These are phyloP conservation scores for Chimonanthus salicifolius DNA, from an alignment of 164 flowering plant species.

Conservation along the genomic window DNA sequence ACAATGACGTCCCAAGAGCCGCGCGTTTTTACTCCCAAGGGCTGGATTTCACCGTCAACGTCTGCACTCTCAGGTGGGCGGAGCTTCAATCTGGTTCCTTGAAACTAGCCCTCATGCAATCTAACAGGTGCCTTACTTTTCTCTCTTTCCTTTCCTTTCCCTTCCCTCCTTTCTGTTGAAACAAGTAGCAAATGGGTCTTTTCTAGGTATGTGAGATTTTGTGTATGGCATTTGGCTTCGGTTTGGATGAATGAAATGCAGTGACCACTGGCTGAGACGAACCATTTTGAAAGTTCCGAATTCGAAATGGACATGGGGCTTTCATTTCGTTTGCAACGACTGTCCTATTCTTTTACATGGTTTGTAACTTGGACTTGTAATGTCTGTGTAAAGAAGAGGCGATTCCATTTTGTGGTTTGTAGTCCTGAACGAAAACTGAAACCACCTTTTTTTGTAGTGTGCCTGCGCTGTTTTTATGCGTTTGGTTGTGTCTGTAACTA, in stretches of 20 bases:
- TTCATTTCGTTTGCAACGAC: no score
- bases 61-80: conserved; percentile 90
- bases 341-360: no score
- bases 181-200: neutral
- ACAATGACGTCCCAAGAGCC: conserved; percentile 93
- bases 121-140: conserved; percentile 34
- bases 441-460: neutral
- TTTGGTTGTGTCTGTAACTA: no score
- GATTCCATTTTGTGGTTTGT: neutral
- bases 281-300: no score
- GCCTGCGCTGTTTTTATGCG: no score
- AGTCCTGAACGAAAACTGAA: neutral
- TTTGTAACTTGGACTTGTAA: neutral
- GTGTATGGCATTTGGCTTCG: no score
- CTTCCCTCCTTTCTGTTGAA: conserved; percentile 1
- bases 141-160: neutral
- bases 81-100: conserved; percentile 90
- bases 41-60: conserved; percentile 69
- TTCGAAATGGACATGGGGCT: no score
- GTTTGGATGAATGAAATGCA: no score
- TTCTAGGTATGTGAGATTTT: neutral
- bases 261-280: no score
- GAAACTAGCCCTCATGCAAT: conserved; percentile 83
- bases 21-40: conserved; percentile 90
- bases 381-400: neutral